Percentiles rank a stretch among this genome's conserved stretches.
These are phyloP conservation scores for Penium margaritaceum DNA, from an alignment of 139 green algal genomes.

Conservation along the genomic window DNA sequence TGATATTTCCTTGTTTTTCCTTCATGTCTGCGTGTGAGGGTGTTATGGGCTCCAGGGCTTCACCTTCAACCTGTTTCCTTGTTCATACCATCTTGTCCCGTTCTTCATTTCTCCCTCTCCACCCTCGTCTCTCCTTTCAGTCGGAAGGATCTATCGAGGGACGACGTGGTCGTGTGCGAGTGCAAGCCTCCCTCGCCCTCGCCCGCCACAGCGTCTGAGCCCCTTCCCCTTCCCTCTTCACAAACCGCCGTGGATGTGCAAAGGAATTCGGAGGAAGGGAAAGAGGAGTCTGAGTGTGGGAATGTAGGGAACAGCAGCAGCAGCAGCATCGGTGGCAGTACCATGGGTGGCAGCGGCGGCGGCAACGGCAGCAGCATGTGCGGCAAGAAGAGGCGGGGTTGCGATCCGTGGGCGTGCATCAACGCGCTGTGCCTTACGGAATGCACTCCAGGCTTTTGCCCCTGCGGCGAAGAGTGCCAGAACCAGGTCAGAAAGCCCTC, in stretches of 20 bases:
- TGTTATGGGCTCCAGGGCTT: too few species aligned
- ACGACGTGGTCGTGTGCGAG: constrained; percentile 54
- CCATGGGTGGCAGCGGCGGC: too few species aligned
- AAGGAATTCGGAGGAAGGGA: too few species aligned
- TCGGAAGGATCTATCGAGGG: not conserved
- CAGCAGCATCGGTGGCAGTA: too few species aligned
- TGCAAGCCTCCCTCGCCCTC: constrained; percentile 57
- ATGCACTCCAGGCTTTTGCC: constrained; percentile 80
- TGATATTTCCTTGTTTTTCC: not conserved
- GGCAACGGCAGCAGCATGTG: too few species aligned
- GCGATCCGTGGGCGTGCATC: constrained; percentile 74
- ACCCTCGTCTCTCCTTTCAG: not conserved
- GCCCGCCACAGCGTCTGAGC: too few species aligned
- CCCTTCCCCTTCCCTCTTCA: too few species aligned
- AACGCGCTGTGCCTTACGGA: constrained; percentile 90
- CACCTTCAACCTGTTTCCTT: too few species aligned
- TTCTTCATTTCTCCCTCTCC: not conserved
- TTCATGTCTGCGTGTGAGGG: not conserved
- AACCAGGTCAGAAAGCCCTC: constrained; percentile 69
- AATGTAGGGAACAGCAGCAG: too few species aligned
- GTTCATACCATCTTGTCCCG: not conserved
- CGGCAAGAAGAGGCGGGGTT: too few species aligned
- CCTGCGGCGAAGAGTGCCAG: constrained; percentile 74
- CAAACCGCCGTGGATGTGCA: too few species aligned
- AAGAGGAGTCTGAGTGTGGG: too few species aligned